Evolutionary conservation across 805 yeast species (phyloP), one percentile per base, ranked within the genome.

Genomic region (Kluyveromyces wickerhamii): DNA sequence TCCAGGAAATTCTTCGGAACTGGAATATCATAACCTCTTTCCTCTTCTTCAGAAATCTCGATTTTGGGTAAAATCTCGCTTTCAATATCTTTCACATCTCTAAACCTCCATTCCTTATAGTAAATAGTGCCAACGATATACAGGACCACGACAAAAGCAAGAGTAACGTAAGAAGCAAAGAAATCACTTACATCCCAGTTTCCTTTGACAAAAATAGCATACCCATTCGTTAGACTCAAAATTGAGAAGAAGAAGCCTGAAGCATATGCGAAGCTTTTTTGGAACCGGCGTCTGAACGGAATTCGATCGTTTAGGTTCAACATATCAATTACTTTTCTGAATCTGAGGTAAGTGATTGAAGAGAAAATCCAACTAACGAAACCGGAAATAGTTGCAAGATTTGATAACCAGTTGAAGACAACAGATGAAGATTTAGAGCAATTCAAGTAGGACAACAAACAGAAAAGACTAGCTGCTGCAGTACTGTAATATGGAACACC

Each of bases 351-450:
- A 11, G 77, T 67, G 22, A 63, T 51, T 13, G 68, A 51, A 26
- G 73, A 65, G 32, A 67, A 58, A 21, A 73, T 48, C 81, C 81
- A 74, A 13, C 75, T 64, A 24, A 74, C 53, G 50, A 74, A 74
- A 4, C 80, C 80, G 3, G 79, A 71, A 34, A 74, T 68, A 18
- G 81, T 75, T 13, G 76, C 65, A 39, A 76, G 67, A 48, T 75
- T 76, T 13, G 77, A 63, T 34, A 76, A 65, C 81, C 82, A 77
- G n/a, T 66, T 62, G 57, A 76, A 76, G 9, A 71, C 81, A 27
- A 53, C 43, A 3, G 72, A 44, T 0, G 79, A 38, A 5, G 67
- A 57, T n/a, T 67, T 58, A 4, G 77, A 69, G 21, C 64, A 67
- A 44, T 72, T 73, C 51, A 76, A 59, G 52, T 66, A 73, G 0